Evolutionary conservation across 2,329 filamentous ascomycete genomes (phyloP).

Genomic region (Ascochyta koolunga): DNA sequence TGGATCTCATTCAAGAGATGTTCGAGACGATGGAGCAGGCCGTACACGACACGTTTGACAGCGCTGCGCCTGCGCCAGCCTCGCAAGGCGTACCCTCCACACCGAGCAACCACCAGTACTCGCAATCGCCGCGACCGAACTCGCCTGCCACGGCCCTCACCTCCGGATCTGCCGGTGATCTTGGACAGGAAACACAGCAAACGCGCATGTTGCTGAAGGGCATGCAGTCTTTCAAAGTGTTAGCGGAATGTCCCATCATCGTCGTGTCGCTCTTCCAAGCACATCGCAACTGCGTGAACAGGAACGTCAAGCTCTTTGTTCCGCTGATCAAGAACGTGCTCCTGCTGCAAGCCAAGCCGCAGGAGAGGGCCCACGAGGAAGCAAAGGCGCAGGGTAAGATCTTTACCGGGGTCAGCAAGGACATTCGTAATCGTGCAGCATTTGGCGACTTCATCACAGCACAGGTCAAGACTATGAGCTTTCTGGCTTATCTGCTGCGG

Average conservation of each 20-base stretch:
- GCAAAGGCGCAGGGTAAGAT: constrained; percentile 79
- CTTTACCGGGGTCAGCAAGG: constrained; percentile 90
- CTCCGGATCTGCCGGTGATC: constrained; percentile 71
- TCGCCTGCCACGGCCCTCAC: constrained; percentile 87
- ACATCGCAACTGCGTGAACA: constrained; percentile 76
- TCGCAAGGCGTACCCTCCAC: constrained; percentile 67
- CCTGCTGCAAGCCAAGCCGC: constrained; percentile 85
- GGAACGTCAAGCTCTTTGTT: constrained; percentile 90
- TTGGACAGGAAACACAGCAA: constrained; percentile 82
- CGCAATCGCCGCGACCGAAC: constrained; percentile 86
- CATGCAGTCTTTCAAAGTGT: constrained; percentile 98
- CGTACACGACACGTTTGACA: constrained; percentile 94
- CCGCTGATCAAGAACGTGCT: constrained; percentile 92
- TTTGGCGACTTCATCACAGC: constrained; percentile 98
- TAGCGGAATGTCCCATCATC: constrained; percentile 97
- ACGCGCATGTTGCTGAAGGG: constrained; percentile 83
- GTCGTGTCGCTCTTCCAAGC: constrained; percentile 98
- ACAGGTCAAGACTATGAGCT: constrained; percentile 99
- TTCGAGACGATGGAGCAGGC: constrained; percentile 95
- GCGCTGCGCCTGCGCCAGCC: constrained; percentile 63
- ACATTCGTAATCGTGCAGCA: constrained; percentile 89
- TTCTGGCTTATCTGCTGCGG: constrained; percentile 88
- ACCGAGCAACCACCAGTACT: constrained; percentile 66
- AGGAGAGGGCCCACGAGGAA: constrained; percentile 88
- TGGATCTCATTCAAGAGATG: constrained; percentile 91